These are phyloP conservation scores for Suillus brevipes DNA, from an alignment of 768 basidiomycete genomes.

Conservation along the genomic window DNA sequence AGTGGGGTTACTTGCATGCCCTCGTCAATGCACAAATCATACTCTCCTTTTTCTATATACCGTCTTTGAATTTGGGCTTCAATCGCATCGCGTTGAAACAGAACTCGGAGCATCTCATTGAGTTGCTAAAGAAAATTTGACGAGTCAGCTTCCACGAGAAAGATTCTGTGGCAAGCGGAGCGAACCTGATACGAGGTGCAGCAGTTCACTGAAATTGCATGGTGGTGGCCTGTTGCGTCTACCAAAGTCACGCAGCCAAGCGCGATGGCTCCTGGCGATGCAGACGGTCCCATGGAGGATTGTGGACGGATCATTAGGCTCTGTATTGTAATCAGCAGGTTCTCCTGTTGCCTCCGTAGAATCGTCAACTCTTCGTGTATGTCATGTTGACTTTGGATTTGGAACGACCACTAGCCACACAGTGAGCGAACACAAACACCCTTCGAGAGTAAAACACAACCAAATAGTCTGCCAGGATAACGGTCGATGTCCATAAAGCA, in stretches of 20 bases:
- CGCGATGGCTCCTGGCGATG: too few species aligned
- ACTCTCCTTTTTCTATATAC: conserved; percentile 24
- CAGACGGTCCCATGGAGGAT: not conserved
- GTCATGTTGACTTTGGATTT: not conserved
- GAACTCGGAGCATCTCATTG: not conserved
- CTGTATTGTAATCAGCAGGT: not conserved
- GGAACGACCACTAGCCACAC: not conserved
- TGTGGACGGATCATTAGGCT: not conserved
- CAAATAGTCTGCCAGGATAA: not conserved
- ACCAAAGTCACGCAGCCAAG: not conserved
- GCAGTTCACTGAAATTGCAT: conserved; percentile 26
- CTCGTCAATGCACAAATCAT: conserved; percentile 18
- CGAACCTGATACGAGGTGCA: conserved; percentile 28
- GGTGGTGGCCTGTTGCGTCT: conserved; percentile 8
- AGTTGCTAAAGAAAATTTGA: conserved; percentile 10
- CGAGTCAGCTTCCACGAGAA: not conserved
- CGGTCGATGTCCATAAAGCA: not conserved
- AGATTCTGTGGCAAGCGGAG: not conserved
- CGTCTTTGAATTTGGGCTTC: conserved; percentile 18
- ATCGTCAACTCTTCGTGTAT: not conserved
- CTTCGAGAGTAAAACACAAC: not conserved
- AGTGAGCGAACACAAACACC: not conserved
- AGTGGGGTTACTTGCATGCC: not conserved
- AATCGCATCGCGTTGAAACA: conserved; percentile 17
- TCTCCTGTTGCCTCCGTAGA: too few species aligned